phyloP scores from a whole-genome alignment of 148 eudicot species.

The Limonium bicolor region DNA sequence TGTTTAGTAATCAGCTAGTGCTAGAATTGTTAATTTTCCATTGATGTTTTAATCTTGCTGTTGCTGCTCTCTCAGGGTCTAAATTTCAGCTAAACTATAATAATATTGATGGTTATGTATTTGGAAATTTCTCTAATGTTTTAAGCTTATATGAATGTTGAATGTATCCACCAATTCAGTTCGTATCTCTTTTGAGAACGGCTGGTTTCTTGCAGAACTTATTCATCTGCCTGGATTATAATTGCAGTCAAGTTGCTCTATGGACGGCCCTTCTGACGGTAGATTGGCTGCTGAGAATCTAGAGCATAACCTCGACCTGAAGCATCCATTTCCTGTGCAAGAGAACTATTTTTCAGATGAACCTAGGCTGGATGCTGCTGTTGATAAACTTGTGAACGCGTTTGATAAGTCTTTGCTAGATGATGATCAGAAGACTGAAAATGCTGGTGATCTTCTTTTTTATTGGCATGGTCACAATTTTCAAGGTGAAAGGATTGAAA shows the following conservation, averaged over 20 bases:
- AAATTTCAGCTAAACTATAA: not conserved
- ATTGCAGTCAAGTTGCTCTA: not conserved
- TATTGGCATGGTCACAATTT: conserved; percentile 11
- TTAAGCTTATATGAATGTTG: not conserved
- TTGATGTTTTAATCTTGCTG: too few species aligned
- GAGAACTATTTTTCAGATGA: conserved; percentile 8
- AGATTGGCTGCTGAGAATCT: conserved; percentile 9
- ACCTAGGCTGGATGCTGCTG: conserved; percentile 11
- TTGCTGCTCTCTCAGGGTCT: too few species aligned
- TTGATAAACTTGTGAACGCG: conserved; percentile 23
- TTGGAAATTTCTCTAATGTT: not conserved
- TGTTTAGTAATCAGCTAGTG: too few species aligned
- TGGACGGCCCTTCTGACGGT: not conserved
- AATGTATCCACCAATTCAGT: not conserved
- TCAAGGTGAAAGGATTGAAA: conserved; percentile 16
- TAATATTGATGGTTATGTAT: not conserved
- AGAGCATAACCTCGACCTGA: conserved; percentile 9
- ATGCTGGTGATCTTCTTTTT: conserved; percentile 8
- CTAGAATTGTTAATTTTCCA: too few species aligned
- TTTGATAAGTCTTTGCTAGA: conserved; percentile 23
- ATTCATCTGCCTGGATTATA: too few species aligned
- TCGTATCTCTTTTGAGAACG: not conserved
- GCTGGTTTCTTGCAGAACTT: not conserved
- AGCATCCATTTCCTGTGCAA: conserved; percentile 9
- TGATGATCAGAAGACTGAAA: conserved; percentile 10